Percentiles rank a stretch among this genome's conserved stretches.
These are phyloP conservation scores for Pisolithus marmoratus DNA, from an alignment of 768 basidiomycete species.

Conservation along the genomic window DNA sequence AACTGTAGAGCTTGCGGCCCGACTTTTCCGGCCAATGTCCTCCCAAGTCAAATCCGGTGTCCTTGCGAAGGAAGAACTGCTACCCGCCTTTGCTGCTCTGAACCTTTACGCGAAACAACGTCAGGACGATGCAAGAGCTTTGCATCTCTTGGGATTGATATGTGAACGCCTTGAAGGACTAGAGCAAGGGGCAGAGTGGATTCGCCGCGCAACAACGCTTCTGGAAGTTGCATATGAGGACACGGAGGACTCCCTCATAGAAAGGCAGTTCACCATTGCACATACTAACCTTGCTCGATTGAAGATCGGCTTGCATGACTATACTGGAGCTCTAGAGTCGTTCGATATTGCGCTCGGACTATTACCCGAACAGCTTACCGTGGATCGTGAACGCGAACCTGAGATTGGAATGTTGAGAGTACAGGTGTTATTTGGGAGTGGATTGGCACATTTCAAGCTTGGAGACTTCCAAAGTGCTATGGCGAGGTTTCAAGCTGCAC, in stretches of 20 bases:
- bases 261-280: slow-evolving; percentile 74
- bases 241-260: slow-evolving; percentile 72
- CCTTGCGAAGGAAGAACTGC: slow-evolving; percentile 42
- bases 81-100: slow-evolving; percentile 78
- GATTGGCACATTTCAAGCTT: slow-evolving; percentile 63
- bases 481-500: slow-evolving; percentile 58
- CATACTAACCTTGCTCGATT: slow-evolving; percentile 79
- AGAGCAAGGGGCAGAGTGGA: slow-evolving; percentile 50
- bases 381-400: slow-evolving; percentile 22
- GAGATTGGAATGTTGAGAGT: slow-evolving; percentile 42
- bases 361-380: slow-evolving; percentile 36
- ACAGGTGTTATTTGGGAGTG: slow-evolving; percentile 66
- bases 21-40: slow-evolving; percentile 44
- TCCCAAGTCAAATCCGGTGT: slow-evolving; percentile 11
- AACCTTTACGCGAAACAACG: slow-evolving; percentile 65
- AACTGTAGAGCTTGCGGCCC: slow-evolving; percentile 69
- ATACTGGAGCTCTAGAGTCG: slow-evolving; percentile 55
- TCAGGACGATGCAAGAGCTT: slow-evolving; percentile 64
- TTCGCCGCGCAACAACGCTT: slow-evolving; percentile 58
- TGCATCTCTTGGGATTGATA: slow-evolving; percentile 80
- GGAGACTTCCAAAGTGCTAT: slow-evolving; percentile 61
- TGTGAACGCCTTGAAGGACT: slow-evolving; percentile 78
- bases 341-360: slow-evolving; percentile 72
- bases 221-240: slow-evolving; percentile 89
- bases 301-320: slow-evolving; percentile 54